A percentile compares a stretch with the other conserved stretches of the same genome.
phyloP scores from a whole-genome alignment of 1,139 yeast species.

The Yamadazyma pseudoaaseri region DNA sequence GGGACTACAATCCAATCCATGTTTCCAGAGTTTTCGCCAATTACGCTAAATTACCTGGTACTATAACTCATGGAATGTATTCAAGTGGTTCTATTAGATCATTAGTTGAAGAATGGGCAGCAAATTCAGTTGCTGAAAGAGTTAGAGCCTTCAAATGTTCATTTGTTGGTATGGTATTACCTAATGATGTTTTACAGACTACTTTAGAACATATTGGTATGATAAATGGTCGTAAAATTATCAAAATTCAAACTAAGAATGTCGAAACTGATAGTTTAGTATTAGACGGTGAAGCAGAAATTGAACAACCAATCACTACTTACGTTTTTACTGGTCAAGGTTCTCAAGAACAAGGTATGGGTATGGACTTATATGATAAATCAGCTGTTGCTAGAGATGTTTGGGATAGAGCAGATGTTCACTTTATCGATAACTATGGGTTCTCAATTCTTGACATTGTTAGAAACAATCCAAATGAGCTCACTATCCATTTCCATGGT shows the following conservation, averaged over 20 bases:
- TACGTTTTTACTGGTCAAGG: constrained; percentile 99
- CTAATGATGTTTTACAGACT: constrained; percentile 87
- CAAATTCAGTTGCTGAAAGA: constrained; percentile 92
- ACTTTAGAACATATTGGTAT: constrained; percentile 94
- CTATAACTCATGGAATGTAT: constrained; percentile 98
- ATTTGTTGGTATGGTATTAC: constrained; percentile 96
- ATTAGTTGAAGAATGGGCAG: constrained; percentile 97
- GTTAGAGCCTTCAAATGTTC: constrained; percentile 91
- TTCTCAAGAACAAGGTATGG: constrained; percentile 99
- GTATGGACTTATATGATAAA: constrained; percentile 94
- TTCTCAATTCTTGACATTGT: constrained; percentile 96
- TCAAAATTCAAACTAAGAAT: constrained; percentile 85
- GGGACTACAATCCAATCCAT: constrained; percentile 98
- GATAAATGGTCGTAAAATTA: constrained; percentile 98
- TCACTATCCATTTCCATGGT: constrained; percentile 97
- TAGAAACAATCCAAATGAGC: constrained; percentile 90
- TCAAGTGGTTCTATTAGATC: constrained; percentile 93
- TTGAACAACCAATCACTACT: constrained; percentile 95
- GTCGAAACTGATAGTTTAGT: constrained; percentile 76
- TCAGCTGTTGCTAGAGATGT: constrained; percentile 92
- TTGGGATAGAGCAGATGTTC: constrained; percentile 97
- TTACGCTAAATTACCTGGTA: constrained; percentile 93
- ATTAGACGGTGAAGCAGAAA: constrained; percentile 93
- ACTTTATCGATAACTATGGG: constrained; percentile 91
- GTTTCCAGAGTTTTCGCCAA: constrained; percentile 93